These are phyloP conservation scores for Capsella rubella DNA, from an alignment of 441 rosid genomes.

Conservation along the genomic window DNA sequence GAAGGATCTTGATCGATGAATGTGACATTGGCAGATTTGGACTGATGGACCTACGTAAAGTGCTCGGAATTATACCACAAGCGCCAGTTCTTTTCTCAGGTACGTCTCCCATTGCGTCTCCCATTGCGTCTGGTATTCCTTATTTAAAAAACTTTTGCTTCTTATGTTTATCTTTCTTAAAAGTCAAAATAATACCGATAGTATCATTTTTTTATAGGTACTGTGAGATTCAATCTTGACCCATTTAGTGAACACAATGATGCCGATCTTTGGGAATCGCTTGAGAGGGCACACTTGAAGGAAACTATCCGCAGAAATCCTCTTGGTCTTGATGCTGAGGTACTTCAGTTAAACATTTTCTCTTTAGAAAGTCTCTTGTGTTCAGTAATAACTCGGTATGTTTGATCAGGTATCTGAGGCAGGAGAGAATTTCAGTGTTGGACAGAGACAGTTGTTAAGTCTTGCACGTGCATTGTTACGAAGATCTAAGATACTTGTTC, in stretches of 20 bases:
- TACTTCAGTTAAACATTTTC: constrained; percentile 36
- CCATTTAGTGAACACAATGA: constrained; percentile 93
- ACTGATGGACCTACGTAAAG: constrained; percentile 82
- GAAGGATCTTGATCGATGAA: constrained; percentile 80
- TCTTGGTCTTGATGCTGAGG: constrained; percentile 88
- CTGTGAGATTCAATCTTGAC: constrained; percentile 94
- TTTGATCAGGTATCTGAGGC: constrained; percentile 76
- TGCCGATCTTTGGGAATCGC: constrained; percentile 93
- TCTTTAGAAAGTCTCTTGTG: neutral
- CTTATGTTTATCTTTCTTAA: constrained; percentile 2
- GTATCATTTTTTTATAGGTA: constrained; percentile 54
- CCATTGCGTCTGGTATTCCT: constrained; percentile 8
- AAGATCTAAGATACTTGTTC: constrained; percentile 94
- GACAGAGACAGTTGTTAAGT: constrained; percentile 92
- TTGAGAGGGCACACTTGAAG: constrained; percentile 93
- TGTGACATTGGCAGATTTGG: constrained; percentile 80
- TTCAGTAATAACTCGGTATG: constrained; percentile 18
- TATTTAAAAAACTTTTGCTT: neutral
- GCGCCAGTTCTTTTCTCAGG: constrained; percentile 98
- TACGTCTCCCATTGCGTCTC: constrained; percentile 32
- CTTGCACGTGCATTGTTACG: constrained; percentile 93
- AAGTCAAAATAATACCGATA: constrained; percentile 15
- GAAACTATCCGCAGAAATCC: constrained; percentile 81
- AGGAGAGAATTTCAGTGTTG: constrained; percentile 96
- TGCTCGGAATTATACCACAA: constrained; percentile 95